phyloP scores from a whole-genome alignment of 1,284 basidiomycete species.

The Ceratobasidium sp. region DNA sequence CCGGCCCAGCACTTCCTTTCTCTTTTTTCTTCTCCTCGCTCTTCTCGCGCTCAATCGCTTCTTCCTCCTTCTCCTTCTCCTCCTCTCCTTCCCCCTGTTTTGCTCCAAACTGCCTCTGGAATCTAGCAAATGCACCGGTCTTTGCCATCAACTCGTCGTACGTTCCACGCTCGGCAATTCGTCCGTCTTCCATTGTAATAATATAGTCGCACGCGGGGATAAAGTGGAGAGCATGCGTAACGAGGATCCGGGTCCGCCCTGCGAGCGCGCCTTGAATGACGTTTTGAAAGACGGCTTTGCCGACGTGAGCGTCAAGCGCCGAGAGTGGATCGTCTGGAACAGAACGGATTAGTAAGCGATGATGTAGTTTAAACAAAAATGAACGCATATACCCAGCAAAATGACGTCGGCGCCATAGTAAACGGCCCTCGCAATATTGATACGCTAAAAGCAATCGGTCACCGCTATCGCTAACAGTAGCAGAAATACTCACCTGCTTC shows the following conservation, averaged over 20 bases:
- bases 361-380: not conserved
- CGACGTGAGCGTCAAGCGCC: constrained; percentile 89
- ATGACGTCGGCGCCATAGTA: constrained; percentile 89
- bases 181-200: constrained; percentile 77
- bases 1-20: constrained; percentile 30
- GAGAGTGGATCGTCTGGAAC: constrained; percentile 79
- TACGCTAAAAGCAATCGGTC: constrained; percentile 10
- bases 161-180: constrained; percentile 81
- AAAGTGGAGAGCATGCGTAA: constrained; percentile 87
- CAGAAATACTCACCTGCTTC: constrained; percentile 66
- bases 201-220: constrained; percentile 81
- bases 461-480: not conserved
- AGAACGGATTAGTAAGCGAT: not conserved
- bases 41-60: constrained; percentile 54
- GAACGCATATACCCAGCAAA: constrained; percentile 64
- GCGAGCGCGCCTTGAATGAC: constrained; percentile 74
- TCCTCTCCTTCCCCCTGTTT: constrained; percentile 62
- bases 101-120: constrained; percentile 76
- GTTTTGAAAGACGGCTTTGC: constrained; percentile 87
- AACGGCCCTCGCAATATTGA: constrained; percentile 85
- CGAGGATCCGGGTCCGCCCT: constrained; percentile 64
- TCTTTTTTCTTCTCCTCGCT: constrained; percentile 56
- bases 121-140: constrained; percentile 73
- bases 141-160: constrained; percentile 74
- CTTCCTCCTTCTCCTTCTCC: constrained; percentile 58